phyloP scores from a whole-genome alignment of 2,329 filamentous ascomycete species.

The Periconia sp. region DNA sequence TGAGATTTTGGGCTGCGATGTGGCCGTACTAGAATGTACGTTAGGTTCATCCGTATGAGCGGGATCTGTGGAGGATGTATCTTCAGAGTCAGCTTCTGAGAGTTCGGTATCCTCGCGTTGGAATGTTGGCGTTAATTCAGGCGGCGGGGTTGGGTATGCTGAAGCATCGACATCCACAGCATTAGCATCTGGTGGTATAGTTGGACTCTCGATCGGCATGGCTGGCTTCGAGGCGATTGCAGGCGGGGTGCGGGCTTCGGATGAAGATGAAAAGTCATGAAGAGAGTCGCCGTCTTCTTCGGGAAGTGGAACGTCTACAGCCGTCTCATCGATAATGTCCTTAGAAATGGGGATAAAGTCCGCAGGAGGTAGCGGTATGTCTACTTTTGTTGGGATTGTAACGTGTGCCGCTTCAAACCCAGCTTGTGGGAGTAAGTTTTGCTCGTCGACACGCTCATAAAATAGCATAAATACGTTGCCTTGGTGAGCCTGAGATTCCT shows the following conservation, averaged over 20 bases:
- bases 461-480: conserved; percentile 96
- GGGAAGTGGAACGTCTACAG: conserved; percentile 25
- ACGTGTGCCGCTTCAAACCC: neutral
- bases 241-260: neutral
- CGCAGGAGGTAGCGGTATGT: conserved; percentile 27
- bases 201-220: neutral
- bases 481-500: conserved; percentile 75
- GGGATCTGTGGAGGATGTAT: conserved; percentile 27
- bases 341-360: neutral
- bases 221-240: neutral
- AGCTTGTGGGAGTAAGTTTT: conserved; percentile 45
- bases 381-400: conserved; percentile 8
- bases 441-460: conserved; percentile 69
- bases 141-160: conserved; percentile 17
- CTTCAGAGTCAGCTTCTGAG: conserved; percentile 30
- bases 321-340: conserved; percentile 9
- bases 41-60: too few relatives aligned
- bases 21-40: too few relatives aligned
- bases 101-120: conserved; percentile 15
- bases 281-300: conserved; percentile 22
- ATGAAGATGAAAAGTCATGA: conserved; percentile 5
- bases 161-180: neutral
- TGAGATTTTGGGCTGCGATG: conserved; percentile 12
- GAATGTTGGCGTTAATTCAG: conserved; percentile 16
- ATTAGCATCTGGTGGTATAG: neutral